Evolutionary conservation across 306 rosid species (phyloP).

Genomic region (Malus orientalis): DNA sequence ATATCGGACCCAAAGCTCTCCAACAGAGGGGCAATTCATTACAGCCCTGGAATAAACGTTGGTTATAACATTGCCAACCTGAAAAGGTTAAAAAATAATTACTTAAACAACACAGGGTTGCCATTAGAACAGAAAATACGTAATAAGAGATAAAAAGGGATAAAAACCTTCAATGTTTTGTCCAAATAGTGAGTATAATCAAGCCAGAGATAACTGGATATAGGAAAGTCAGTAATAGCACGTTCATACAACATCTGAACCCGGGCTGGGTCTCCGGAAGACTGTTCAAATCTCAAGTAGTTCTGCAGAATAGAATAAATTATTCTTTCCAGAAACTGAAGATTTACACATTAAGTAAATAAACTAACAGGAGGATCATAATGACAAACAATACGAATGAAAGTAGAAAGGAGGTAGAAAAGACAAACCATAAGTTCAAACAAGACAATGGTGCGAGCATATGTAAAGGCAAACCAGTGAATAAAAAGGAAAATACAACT

Average conservation of each 20-base stretch:
- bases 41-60: conserved; percentile 74
- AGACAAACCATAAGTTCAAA: conserved; percentile 1
- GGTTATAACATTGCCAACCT: conserved; percentile 62
- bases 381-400: not conserved
- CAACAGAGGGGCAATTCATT: conserved; percentile 86
- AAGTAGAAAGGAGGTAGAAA: not conserved
- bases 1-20: conserved; percentile 78
- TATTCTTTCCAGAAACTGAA: not conserved
- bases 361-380: not conserved
- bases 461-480: not conserved
- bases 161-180: conserved; percentile 74
- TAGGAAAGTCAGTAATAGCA: conserved; percentile 72
- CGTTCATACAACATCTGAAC: conserved; percentile 79
- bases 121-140: not conserved
- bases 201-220: conserved; percentile 75
- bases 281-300: conserved; percentile 77
- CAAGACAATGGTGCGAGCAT: not conserved
- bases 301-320: conserved; percentile 39
- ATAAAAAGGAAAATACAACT: not conserved
- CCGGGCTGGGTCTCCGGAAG: conserved; percentile 72
- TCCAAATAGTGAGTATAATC: conserved; percentile 77
- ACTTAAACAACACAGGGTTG: not conserved
- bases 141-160: not conserved
- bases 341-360: not conserved
- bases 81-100: conserved; percentile 11